Base-by-base conservation (phyloP, 805 yeast genomes). In the Millerago galiae region DNA sequence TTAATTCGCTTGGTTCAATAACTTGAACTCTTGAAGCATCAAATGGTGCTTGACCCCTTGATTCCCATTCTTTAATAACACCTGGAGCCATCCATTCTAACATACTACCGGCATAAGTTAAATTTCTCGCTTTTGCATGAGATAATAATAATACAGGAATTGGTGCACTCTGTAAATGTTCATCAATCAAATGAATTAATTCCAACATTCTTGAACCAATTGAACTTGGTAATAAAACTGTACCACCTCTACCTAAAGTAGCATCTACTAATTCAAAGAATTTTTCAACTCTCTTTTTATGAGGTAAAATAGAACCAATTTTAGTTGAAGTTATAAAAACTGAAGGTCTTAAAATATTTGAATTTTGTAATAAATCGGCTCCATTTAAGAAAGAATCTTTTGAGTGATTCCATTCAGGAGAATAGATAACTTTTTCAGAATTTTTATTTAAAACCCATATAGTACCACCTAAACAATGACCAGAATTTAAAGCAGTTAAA, bases 401-500 rank as follows among this genome's bases (percentile, higher is more conserved):
- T 1, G 97, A 81, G 58, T 93, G 98, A 60, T 90, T 91, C 98
- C 98, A 93, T 35, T 84, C 79, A 2, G 93, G 89, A 0, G 96
- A 95, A 60, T 88, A 87, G 3, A 91, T 68, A n/a, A 90, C 66
- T 48, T 82, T 82, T 51, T 91, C 97, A 14, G 81, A 75, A 47
- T 83, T 79, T 43, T 81, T 80, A 35, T 75, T 72, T 10, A 91
- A 60, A 30, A 81, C 67, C 97, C 97, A 90, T 36, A 90, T 77
- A 0, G 95, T 79, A 12, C 99, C 98, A 47, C 99, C 99, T 25
- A 93, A 70, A 0, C 95, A 72, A 57, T 87, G 96, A 4, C 99
- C 99, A 0, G 97, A 81, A 59, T 85, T 89, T 52, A 81, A 79
- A 0, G 97, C 95, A 0, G 95, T 81, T 17, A 91, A 66, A 4